Base-by-base conservation (phyloP, 352 stramenopile genomes). In the Globisporangium nodosum region DNA sequence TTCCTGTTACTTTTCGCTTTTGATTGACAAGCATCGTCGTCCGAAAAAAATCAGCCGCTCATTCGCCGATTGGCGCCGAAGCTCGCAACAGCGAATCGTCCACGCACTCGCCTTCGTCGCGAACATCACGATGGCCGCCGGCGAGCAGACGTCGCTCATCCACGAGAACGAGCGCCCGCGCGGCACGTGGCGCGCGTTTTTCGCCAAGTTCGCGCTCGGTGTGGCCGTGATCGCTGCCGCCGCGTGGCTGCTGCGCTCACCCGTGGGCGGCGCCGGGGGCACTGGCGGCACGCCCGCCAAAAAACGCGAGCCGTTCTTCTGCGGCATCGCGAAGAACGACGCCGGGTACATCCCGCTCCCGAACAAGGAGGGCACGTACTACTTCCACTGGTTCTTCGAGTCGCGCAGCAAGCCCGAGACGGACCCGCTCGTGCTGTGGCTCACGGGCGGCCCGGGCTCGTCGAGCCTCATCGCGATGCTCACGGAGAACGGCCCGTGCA, bases 311-410 rank as follows among this genome's bases (percentile, higher is more conserved):
- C 5, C 45, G 4, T 69, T 71, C 53, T 49, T 49, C 45, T 71
- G 65, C 33, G 62, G 57, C 20, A 60, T 66, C 51, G 59, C 54
- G 2, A 49, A 49, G 21, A 54, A 73, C 47, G 54, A 74, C 9
- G 54, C 67, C 3, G 67, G 67, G 5, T 73, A 74, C 61, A 73
- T 74, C 42, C 63, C 66, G 50, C 53, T 74, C 31, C 48, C 67
- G 1, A 65, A 72, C 67, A 74, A 74, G 58, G 52, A 74, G 49
- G 69, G 78, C 50, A 66, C 78, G 49, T 50, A 77, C 45, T 77
- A 77, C 55, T 77, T 77, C 53, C 78, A 77, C 52, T 77, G 69
- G 69, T 74, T 70, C 54, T 63, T 78, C 37, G 64, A 78, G 55
- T 77, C 69, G 9, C 58, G 60, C 11, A 46, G 58, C 33, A 59